Evolutionary conservation across 208 protist genomes (phyloP).

Genomic region (Crithidia brevicula): DNA sequence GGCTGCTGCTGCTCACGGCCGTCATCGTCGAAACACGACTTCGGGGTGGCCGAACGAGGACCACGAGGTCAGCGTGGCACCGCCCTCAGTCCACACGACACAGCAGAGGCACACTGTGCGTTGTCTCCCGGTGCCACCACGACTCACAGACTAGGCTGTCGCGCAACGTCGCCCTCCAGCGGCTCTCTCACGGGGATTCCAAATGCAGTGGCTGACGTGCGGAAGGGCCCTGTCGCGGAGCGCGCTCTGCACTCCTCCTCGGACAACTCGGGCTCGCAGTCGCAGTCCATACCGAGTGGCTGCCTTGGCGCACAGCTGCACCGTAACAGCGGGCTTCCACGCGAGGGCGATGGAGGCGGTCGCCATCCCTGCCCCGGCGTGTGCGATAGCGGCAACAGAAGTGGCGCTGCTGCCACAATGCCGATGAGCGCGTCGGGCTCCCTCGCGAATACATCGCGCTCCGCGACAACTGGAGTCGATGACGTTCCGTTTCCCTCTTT

Average conservation of each 20-base stretch:
- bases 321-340: neutral
- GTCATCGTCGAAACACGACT: neutral
- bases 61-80: neutral
- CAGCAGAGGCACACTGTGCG: neutral
- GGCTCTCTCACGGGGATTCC: slow-evolving; percentile 2
- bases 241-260: neutral
- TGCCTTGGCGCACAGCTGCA: neutral
- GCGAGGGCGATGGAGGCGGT: neutral
- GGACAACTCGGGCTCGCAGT: neutral
- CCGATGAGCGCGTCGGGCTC: neutral
- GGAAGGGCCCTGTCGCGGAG: neutral
- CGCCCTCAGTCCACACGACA: neutral
- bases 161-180: neutral
- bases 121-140: neutral
- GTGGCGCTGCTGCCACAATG: neutral
- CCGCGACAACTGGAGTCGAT: too few species aligned
- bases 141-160: neutral
- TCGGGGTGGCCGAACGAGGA: neutral
- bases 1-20: slow-evolving; percentile 11
- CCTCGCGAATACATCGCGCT: too few species aligned
- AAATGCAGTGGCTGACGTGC: neutral
- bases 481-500: too few species aligned
- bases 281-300: neutral
- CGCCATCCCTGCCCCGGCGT: neutral
- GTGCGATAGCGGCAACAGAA: neutral